Conservation (phyloP, 768 basidiomycete genomes). For the Amanita rubescens region DNA sequence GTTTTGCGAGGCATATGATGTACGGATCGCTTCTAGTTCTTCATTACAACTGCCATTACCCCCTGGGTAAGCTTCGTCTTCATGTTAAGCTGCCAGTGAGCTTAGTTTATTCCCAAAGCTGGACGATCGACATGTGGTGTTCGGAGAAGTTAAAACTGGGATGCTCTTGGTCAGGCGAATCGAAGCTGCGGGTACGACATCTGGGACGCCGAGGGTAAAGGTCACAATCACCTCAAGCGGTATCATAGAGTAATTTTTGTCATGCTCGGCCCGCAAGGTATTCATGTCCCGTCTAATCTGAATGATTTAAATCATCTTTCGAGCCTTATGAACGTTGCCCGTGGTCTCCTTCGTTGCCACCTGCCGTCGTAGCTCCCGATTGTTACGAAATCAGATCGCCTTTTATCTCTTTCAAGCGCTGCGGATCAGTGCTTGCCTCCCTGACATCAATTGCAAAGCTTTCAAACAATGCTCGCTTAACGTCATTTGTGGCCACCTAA, state of each 20-base stretch:
- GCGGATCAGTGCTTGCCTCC: neutral
- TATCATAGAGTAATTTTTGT: conserved; percentile 18
- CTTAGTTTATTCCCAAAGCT: conserved; percentile 26
- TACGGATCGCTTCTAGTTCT: conserved; percentile 40
- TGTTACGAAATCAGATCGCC: neutral
- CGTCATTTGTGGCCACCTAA: neutral
- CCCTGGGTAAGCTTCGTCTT: conserved; percentile 40
- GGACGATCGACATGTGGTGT: conserved; percentile 63
- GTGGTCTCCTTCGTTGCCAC: neutral
- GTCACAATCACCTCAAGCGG: conserved; percentile 63
- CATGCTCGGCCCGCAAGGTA: neutral
- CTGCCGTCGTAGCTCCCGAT: no score
- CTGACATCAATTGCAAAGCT: neutral
- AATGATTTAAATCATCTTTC: neutral
- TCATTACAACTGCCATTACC: conserved; percentile 69
- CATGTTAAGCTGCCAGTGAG: neutral
- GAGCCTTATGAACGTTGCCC: neutral
- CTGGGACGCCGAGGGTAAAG: conserved; percentile 30
- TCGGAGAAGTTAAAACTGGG: conserved; percentile 62
- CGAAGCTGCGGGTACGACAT: conserved; percentile 35
- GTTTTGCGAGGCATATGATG: neutral
- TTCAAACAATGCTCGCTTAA: neutral
- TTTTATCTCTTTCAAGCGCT: neutral
- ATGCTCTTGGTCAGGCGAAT: conserved; percentile 58
- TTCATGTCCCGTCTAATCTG: neutral